Base-by-base conservation (phyloP, 2,329 filamentous ascomycete genomes). In the Aureobasidium namibiae region DNA sequence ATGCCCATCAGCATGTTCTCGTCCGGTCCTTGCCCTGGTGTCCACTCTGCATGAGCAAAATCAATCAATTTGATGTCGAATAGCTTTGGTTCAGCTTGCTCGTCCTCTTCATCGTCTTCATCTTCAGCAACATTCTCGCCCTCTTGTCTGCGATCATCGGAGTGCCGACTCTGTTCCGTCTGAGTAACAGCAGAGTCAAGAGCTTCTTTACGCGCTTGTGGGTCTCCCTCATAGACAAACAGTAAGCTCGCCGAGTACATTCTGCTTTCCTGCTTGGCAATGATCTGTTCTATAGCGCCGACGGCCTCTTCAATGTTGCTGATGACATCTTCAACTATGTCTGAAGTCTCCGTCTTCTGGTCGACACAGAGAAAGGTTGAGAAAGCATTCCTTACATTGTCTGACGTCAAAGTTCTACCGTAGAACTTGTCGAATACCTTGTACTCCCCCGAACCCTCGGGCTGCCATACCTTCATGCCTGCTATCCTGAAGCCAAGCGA, bases 11-110 rank as follows among this genome's bases (percentile, higher is more conserved):
- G 77, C 14, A 82, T 76, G 68, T 97, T 97, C 74, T 95, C 87
- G 70, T 99, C 94, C 0, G 88, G 87, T 0, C 92, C 92, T 67
- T 87, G 75, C 1, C 90, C 90, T 0, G 89, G 88, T 1, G 84
- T 87, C 86, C 88, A 97, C 52, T 79, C 76, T 11, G 94, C 94
- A 73, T 99, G 94, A 1, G 94, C 94, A 79, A 99, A 99, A 72
- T 99, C 94, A 66, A 99, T 99, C 63, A 99, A 80, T 69, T 92
- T 94, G 52, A 96, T 79, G 13, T 84, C 82, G 67, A 87, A 90
- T 44, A 95, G 82, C 66, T 86, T 86, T 0, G 87, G 87, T 11
- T 59, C 61, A 72, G 69, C 61, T 75, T 69, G 72, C 59, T 78
- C 73, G 54, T 81, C 77, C 46, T 78, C 75, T 2, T 84, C 81